Conservation (phyloP, 1,284 basidiomycete species). For the Tylopilus sp. region DNA sequence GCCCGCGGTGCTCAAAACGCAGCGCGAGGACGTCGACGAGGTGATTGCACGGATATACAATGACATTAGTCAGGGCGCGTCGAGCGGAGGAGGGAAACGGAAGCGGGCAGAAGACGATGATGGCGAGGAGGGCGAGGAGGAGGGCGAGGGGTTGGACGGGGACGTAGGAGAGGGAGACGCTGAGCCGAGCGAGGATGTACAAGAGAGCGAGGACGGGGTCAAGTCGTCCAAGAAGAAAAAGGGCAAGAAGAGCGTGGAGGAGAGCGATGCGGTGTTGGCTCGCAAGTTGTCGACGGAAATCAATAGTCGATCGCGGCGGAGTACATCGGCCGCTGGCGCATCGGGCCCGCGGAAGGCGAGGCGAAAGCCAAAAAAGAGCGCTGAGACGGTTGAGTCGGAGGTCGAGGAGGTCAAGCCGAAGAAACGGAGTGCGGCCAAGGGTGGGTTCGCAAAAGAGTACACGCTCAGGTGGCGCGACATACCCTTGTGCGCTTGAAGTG, state of each 20-base stretch:
- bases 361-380: constrained; percentile 54
- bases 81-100: constrained; percentile 30
- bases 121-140: constrained; percentile 26
- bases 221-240: constrained; percentile 47
- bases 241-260: constrained; percentile 41
- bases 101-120: constrained; percentile 33
- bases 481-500: neutral
- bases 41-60: constrained; percentile 61
- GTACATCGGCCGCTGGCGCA: constrained; percentile 46
- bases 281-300: constrained; percentile 68
- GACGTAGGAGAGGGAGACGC: constrained; percentile 11
- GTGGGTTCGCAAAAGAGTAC: constrained; percentile 77
- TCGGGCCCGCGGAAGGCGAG: constrained; percentile 39
- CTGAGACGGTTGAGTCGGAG: constrained; percentile 55
- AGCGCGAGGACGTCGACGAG: constrained; percentile 55
- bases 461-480: constrained; percentile 53
- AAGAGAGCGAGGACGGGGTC: constrained; percentile 26
- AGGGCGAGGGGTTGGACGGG: constrained; percentile 28
- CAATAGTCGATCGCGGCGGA: constrained; percentile 59
- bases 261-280: constrained; percentile 62
- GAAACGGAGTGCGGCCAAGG: constrained; percentile 46
- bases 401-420: constrained; percentile 38
- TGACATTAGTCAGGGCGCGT: constrained; percentile 43
- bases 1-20: constrained; percentile 50
- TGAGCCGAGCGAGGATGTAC: constrained; percentile 26